phyloP scores from a whole-genome alignment of 331 rosid genomes.

The Malus hybrid region DNA sequence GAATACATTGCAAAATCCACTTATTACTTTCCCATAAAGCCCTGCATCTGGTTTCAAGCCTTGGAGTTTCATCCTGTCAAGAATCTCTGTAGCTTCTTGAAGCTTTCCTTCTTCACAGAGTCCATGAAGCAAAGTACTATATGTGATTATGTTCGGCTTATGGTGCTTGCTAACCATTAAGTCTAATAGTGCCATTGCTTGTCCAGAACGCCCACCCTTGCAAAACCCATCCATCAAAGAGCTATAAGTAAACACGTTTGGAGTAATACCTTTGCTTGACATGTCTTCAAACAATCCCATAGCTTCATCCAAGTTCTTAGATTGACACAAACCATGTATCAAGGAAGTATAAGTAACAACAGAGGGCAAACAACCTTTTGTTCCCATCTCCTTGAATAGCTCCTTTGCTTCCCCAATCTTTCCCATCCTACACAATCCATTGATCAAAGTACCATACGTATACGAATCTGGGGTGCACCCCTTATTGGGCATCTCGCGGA shows the following conservation, averaged over 20 bases:
- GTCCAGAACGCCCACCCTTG: constrained; percentile 57
- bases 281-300: constrained; percentile 58
- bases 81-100: constrained; percentile 64
- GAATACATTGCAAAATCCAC: constrained; percentile 45
- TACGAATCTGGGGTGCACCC: constrained; percentile 79
- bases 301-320: constrained; percentile 59
- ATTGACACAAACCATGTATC: constrained; percentile 74
- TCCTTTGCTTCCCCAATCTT: constrained; percentile 54
- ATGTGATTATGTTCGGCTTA: constrained; percentile 68
- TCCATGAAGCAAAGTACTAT: constrained; percentile 67
- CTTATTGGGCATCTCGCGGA: constrained; percentile 67
- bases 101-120: constrained; percentile 69
- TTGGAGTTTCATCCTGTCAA: constrained; percentile 90
- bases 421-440: constrained; percentile 67
- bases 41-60: constrained; percentile 86
- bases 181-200: constrained; percentile 60
- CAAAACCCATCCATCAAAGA: constrained; percentile 78
- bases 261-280: constrained; percentile 44
- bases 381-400: constrained; percentile 66
- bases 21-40: constrained; percentile 61
- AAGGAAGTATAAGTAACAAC: constrained; percentile 75
- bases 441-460: constrained; percentile 84
- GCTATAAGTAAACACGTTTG: constrained; percentile 84
- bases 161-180: constrained; percentile 45
- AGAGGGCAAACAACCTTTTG: constrained; percentile 50